Evolutionary conservation across 495 filamentous ascomycete genomes (phyloP).

Genomic region (Neurospora sp.): DNA sequence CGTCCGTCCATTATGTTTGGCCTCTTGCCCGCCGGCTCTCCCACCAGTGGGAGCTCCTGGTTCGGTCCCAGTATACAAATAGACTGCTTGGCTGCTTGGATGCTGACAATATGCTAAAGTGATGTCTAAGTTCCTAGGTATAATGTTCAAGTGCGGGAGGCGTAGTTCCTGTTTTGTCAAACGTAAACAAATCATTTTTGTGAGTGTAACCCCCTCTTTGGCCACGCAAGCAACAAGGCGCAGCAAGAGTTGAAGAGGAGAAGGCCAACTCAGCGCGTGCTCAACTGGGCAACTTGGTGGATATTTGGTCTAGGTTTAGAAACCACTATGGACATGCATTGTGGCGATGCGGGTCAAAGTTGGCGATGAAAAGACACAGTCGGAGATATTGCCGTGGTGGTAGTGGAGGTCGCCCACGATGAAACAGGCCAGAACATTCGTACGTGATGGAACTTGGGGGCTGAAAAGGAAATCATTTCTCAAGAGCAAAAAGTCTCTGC

Average conservation of each 20-base stretch:
- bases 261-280: neutral
- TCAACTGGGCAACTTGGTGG: neutral
- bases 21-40: no score
- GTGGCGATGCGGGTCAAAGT: neutral
- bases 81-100: neutral
- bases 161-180: neutral
- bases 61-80: no score
- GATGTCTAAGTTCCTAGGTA: no score
- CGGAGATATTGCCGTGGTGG: neutral
- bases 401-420: neutral
- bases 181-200: neutral
- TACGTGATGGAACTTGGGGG: neutral
- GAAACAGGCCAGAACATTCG: neutral
- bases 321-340: neutral
- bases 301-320: neutral
- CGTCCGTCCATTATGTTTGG: no score
- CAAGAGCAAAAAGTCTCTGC: neutral
- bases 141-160: no score
- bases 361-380: neutral
- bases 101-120: no score
- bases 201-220: neutral
- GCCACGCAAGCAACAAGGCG: neutral
- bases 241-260: neutral
- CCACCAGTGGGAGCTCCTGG: no score
- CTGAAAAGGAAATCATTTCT: neutral